A percentile compares a stretch with the other conserved stretches of the same genome.
Evolutionary conservation across 176 grass and related monocot species (phyloP).

Genomic region (Aegilops longissima): DNA sequence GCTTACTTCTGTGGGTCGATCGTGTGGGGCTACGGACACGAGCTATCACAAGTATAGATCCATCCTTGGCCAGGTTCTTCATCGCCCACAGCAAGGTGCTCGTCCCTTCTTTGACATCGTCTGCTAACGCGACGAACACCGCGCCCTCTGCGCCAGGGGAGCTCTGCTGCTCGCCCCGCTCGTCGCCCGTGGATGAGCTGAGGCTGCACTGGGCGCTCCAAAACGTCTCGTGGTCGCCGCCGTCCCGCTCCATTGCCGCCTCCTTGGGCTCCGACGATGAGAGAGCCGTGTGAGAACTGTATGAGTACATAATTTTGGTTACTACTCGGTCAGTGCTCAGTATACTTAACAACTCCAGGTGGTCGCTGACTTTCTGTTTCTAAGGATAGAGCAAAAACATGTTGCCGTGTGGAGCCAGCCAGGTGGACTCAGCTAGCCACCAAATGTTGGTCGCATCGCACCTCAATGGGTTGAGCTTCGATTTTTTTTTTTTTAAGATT

Average conservation of each 20-base stretch:
- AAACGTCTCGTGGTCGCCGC: neutral
- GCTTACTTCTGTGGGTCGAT: slow-evolving; percentile 44
- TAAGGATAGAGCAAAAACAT: too few relatives aligned
- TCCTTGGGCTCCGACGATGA: neutral
- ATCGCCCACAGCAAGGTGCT: slow-evolving; percentile 55
- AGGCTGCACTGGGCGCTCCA: neutral
- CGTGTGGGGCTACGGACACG: slow-evolving; percentile 48
- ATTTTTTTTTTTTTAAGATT: too few relatives aligned
- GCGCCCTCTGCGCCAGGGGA: neutral
- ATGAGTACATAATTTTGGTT: too few relatives aligned
- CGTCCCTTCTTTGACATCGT: slow-evolving; percentile 39
- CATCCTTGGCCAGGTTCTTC: slow-evolving; percentile 37
- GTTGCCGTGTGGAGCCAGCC: too few relatives aligned
- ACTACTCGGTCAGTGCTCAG: too few relatives aligned
- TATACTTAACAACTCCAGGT: too few relatives aligned
- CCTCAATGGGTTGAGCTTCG: too few relatives aligned
- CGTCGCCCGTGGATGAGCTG: neutral
- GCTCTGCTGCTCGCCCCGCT: neutral
- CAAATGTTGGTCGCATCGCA: too few relatives aligned
- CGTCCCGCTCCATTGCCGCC: neutral
- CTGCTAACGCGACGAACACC: slow-evolving; percentile 57
- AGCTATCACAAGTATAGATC: neutral
- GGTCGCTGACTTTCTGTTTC: too few relatives aligned
- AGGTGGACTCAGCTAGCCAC: too few relatives aligned
- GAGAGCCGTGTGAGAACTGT: too few relatives aligned